These are phyloP conservation scores for Vitis riparia DNA, from an alignment of 164 flowering plant species.

Conservation along the genomic window DNA sequence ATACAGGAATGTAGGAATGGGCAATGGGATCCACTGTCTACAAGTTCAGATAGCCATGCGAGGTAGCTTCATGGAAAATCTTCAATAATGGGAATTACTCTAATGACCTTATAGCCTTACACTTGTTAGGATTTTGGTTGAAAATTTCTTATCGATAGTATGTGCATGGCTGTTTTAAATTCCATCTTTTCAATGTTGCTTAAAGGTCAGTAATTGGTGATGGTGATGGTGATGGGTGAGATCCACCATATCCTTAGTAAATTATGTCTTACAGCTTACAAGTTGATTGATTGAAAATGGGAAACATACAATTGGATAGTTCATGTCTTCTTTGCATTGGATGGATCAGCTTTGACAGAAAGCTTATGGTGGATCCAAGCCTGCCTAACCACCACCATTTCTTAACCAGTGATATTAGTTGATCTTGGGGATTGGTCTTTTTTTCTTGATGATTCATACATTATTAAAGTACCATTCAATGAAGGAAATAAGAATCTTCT, in stretches of 20 bases:
- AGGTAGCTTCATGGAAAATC: constrained; percentile 43
- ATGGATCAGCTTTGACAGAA: neutral
- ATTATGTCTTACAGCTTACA: neutral
- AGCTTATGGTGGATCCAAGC: neutral
- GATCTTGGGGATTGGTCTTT: neutral
- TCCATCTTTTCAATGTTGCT: neutral
- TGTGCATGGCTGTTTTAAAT: neutral
- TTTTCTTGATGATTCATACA: neutral
- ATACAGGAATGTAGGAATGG: constrained; percentile 87
- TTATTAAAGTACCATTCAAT: neutral
- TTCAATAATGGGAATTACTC: neutral
- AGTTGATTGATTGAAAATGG: neutral
- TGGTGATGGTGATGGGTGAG: no score
- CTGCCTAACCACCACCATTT: neutral
- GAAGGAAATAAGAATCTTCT: neutral
- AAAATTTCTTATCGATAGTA: neutral
- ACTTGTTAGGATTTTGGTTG: neutral
- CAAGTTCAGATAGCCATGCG: constrained; percentile 91
- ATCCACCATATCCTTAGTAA: no score
- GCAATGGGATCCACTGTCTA: constrained; percentile 86
- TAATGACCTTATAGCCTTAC: neutral
- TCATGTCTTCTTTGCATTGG: neutral
- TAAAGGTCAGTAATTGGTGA: neutral
- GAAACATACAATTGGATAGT: neutral
- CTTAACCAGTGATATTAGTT: neutral